Base-by-base conservation (phyloP, 2,329 filamentous ascomycete species). In the Diaporthe australafricana region DNA sequence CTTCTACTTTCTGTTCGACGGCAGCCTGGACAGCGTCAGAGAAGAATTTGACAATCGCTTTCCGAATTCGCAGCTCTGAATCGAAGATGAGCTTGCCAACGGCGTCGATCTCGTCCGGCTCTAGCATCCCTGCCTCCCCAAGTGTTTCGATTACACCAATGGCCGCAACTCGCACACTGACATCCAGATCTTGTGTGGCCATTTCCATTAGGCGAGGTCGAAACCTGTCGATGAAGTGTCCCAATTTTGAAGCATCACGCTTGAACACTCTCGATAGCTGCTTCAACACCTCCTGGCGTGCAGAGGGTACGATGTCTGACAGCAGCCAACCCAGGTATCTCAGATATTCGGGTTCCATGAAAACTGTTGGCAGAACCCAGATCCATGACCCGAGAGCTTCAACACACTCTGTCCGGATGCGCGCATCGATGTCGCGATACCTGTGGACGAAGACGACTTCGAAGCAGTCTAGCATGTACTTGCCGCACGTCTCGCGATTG, bases 241-340 rank as follows among this genome's bases (percentile, higher is more conserved):
- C 93, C 67, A 99, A 85, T 75, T 97, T 90, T 79, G 94, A 94
- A 68, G 95, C 91, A 75, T 94, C 91, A 72, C 94, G 91, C 77
- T 91, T 92, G 82, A 97, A 96, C 6, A 99, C 87, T 71, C 89
- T 91, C 27, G 90, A 87, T 17, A 99, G 86, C 80, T 98, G 95
- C 77, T 91, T 94, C 52, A 99, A 83, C 2, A 97, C 94, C 80
- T 98, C 95, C n/a, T 92, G 88, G 68, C 96, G 90, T 27, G 94
- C 95, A 11, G 90, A 84, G 1, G 91, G 87, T 73, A 91, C 88
- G 4, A 91, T 88, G 79, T 99, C 96, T 5, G 95, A 98, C 38
- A 99, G 87, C 78, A 98, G 92, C 96, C 96, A 99, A 67, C 96
- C 96, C 7, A 99, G 87, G 78, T 99, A 99, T 73, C 96, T 92